These are phyloP conservation scores for Nicotiana benthamiana DNA, from an alignment of 257 asterid genomes.

Conservation along the genomic window DNA sequence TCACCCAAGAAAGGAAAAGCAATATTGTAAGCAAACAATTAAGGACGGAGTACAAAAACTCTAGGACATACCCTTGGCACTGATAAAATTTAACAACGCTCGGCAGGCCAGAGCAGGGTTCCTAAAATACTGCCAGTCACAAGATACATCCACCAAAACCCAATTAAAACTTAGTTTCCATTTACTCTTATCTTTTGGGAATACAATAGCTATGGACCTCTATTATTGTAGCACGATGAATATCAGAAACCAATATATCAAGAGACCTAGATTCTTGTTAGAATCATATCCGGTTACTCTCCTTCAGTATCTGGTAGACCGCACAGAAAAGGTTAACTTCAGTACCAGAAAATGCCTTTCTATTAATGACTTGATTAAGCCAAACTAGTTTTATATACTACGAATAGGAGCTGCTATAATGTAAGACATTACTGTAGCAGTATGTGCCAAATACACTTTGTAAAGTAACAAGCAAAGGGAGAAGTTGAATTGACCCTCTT, in stretches of 20 bases:
- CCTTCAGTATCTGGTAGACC: neutral
- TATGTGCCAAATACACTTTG: neutral
- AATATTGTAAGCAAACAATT: neutral
- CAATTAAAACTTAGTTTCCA: neutral
- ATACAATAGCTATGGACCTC: neutral
- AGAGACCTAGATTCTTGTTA: neutral
- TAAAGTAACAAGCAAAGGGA: neutral
- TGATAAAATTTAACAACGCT: neutral
- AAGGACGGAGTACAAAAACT: neutral
- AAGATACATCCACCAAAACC: neutral
- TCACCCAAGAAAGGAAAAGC: neutral
- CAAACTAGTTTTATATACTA: neutral
- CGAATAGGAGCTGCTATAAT: neutral
- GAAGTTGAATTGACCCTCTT: neutral
- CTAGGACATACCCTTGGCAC: neutral
- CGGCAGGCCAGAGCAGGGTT: neutral
- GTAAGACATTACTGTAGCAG: neutral
- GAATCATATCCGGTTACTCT: neutral
- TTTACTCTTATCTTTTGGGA: neutral
- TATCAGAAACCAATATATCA: neutral
- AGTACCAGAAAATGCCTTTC: neutral
- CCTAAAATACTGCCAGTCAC: neutral
- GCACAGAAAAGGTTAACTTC: neutral
- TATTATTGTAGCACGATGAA: neutral
- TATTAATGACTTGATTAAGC: neutral